A percentile compares a stretch with the other conserved stretches of the same genome.
Evolutionary conservation across 2,329 filamentous ascomycete species (phyloP).

Genomic region (Purpureocillium takamizusanense): DNA sequence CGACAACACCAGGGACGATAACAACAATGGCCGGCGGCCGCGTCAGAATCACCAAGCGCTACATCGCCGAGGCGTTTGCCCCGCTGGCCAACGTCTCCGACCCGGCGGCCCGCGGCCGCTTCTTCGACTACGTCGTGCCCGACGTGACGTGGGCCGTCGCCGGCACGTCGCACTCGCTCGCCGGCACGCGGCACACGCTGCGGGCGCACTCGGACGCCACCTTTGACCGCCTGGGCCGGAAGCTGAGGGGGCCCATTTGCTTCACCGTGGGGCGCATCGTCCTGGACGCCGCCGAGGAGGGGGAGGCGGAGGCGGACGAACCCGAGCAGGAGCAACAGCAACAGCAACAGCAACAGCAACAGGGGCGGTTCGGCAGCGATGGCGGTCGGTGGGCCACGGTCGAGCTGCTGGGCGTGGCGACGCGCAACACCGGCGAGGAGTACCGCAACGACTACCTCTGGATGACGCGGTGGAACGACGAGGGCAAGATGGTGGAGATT

Average conservation of each 20-base stretch:
- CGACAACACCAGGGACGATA: too few species aligned
- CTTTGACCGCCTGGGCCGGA: slow-evolving; percentile 10
- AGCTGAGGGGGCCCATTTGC: slow-evolving; percentile 11
- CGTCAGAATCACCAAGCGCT: slow-evolving; percentile 12
- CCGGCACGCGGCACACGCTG: slow-evolving; percentile 11
- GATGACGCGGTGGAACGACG: slow-evolving; percentile 13
- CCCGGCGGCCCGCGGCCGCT: slow-evolving; percentile 7
- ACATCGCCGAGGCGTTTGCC: slow-evolving; percentile 11
- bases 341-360: too few species aligned
- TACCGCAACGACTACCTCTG: slow-evolving; percentile 16
- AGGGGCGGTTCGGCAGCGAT: too few species aligned
- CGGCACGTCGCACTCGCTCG: slow-evolving; percentile 13
- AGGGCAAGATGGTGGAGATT: slow-evolving; percentile 14
- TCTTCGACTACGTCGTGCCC: slow-evolving; percentile 10
- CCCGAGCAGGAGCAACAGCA: too few species aligned
- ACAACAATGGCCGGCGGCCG: slow-evolving; percentile 8
- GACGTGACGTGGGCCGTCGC: slow-evolving; percentile 14
- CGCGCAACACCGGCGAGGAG: slow-evolving; percentile 8
- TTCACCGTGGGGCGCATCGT: slow-evolving; percentile 11
- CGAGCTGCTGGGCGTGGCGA: slow-evolving; percentile 11
- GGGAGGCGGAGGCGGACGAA: slow-evolving; percentile 8
- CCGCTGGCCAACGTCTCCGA: slow-evolving; percentile 11
- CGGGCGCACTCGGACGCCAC: slow-evolving; percentile 10
- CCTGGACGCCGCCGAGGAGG: slow-evolving; percentile 10
- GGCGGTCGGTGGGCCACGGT: slow-evolving; percentile 15